Evolutionary conservation across 257 asterid species (phyloP).

Genomic region (Avicennia marina): DNA sequence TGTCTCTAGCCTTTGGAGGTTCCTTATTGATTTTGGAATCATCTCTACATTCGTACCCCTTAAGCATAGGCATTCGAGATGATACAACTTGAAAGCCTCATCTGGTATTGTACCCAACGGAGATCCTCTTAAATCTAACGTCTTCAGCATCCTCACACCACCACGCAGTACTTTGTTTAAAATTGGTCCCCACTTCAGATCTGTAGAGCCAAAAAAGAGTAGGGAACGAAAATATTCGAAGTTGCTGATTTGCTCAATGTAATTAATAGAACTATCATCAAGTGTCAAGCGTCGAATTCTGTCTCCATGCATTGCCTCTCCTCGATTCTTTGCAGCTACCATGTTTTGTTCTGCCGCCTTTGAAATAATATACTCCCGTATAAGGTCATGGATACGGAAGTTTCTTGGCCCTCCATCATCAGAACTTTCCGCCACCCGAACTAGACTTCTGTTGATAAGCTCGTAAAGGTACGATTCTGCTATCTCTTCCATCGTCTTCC

Average conservation of each 20-base stretch:
- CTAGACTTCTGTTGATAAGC: slow-evolving; percentile 22
- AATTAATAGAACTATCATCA: background rate
- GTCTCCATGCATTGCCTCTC: background rate
- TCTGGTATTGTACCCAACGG: slow-evolving; percentile 16
- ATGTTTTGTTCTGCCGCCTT: slow-evolving; percentile 14
- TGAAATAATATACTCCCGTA: slow-evolving; percentile 9
- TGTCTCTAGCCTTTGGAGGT: background rate
- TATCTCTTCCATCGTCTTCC: slow-evolving; percentile 20
- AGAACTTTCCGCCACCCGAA: slow-evolving; percentile 14
- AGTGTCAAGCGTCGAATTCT: slow-evolving; percentile 11
- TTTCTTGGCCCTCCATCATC: background rate
- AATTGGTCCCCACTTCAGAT: background rate
- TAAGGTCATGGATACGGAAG: slow-evolving; percentile 28
- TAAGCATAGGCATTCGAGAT: slow-evolving; percentile 16
- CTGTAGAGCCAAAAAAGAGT: background rate
- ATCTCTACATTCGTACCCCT: background rate
- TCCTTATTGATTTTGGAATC: background rate
- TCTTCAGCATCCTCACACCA: slow-evolving; percentile 11
- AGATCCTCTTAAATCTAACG: slow-evolving; percentile 11
- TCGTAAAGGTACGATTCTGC: slow-evolving; percentile 24
- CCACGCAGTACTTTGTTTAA: background rate
- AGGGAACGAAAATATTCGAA: slow-evolving; percentile 17
- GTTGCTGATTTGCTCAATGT: background rate
- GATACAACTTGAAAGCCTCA: slow-evolving; percentile 20
- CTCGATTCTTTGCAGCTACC: background rate